Evolutionary conservation across 2,329 filamentous ascomycete genomes (phyloP), one percentile per base, ranked within the genome.

Genomic region (Epichloe baconii): DNA sequence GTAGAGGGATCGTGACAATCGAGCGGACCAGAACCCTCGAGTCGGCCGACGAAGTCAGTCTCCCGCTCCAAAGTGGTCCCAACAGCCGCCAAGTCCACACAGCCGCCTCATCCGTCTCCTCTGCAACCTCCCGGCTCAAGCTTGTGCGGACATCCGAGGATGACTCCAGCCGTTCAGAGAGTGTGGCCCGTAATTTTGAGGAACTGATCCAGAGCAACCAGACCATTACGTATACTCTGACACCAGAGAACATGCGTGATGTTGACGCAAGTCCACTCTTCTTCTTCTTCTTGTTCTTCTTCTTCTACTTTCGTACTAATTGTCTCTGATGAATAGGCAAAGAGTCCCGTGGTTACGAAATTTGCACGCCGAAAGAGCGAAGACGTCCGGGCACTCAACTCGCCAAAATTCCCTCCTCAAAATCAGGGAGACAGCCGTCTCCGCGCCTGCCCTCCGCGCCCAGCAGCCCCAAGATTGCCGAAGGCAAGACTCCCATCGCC

Each of bases 171-270:
- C 71, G 69, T 5, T 68, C 71, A 6, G 78, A 79, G 44, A 78
- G 83, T 52, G 78, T 83, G 47, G 77, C 79, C 10, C 79, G 77
- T 45, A 81, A 85, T 58, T 84, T 93, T 60, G 87, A 93, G 61
- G 78, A 89, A 58, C 73, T 91, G 48, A 90, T 93, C 55, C 80
- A 86, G 52, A 89, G 86, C 64, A 84, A 88, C 58, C 80, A 89
- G 62, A 91, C 87, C 1, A 82, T 91, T 43, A 86, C 87, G 59
- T 91, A 85, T 64, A 91, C 87, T 2, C 72, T 91, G 31, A 93
- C 87, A 0, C 86, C 87, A 0, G 82, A 86, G 61, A 86, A 77
- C 58, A 87, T 91, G 78, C 82, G 85, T 54, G 78, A 86, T 56
- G 82, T 86, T 59, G 82, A 87, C 65, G 84, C 86, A 70, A 69